Evolutionary conservation across 129 eudicot genomes (phyloP).

Genomic region (Tagetes patula): DNA sequence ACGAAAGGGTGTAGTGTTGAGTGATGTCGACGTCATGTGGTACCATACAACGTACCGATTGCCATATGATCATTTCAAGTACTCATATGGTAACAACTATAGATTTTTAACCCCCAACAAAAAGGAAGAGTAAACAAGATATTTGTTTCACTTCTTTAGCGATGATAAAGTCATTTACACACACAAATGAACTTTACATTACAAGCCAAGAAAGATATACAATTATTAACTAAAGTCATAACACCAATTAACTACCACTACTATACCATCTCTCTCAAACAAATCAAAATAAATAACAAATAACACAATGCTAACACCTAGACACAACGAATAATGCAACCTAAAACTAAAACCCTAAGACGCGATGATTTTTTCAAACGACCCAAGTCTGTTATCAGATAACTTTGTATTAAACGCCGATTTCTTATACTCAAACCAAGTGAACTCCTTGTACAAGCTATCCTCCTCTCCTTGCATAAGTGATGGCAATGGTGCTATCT

Average conservation of each 20-base stretch:
- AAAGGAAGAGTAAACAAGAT: background rate
- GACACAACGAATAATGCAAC: too few species aligned
- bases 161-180: slow-evolving; percentile 8
- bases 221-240: slow-evolving; percentile 18
- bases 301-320: slow-evolving; percentile 2
- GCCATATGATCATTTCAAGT: background rate
- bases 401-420: slow-evolving; percentile 73
- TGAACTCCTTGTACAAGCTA: slow-evolving; percentile 91
- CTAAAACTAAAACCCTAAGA: slow-evolving; percentile 34
- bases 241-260: background rate
- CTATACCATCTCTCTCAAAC: slow-evolving; percentile 21
- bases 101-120: background rate
- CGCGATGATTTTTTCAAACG: slow-evolving; percentile 64
- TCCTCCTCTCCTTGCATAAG: slow-evolving; percentile 65
- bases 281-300: slow-evolving; percentile 3
- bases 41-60: background rate
- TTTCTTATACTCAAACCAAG: slow-evolving; percentile 89
- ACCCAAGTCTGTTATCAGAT: slow-evolving; percentile 65
- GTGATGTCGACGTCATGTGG: slow-evolving; percentile 3
- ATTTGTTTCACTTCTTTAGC: slow-evolving; percentile 4
- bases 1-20: background rate
- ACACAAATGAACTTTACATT: background rate
- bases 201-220: slow-evolving; percentile 12
- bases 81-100: background rate
- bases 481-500: slow-evolving; percentile 84